phyloP scores from a whole-genome alignment of 2,329 filamentous ascomycete species.

The Aureobasidium sp. region DNA sequence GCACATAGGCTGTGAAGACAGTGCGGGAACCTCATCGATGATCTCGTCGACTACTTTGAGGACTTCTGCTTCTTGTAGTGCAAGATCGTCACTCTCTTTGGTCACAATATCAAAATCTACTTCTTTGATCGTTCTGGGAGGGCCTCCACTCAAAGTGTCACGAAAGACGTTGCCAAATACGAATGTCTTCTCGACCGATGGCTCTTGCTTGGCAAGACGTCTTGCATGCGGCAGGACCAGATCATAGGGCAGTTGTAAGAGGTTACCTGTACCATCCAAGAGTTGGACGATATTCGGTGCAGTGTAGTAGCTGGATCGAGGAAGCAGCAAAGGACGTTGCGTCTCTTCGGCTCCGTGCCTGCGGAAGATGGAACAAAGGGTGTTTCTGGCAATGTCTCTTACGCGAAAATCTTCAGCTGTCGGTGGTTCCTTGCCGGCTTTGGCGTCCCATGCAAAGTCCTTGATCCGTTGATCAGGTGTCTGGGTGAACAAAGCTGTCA shows the following conservation, averaged over 20 bases:
- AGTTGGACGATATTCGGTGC: slow-evolving; percentile 65
- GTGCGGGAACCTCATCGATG: slow-evolving; percentile 68
- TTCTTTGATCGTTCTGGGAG: slow-evolving; percentile 76
- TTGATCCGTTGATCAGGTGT: slow-evolving; percentile 67
- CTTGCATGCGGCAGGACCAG: slow-evolving; percentile 83
- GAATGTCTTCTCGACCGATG: slow-evolving; percentile 67
- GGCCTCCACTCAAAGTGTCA: slow-evolving; percentile 68
- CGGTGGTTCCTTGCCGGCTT: slow-evolving; percentile 18
- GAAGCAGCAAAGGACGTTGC: slow-evolving; percentile 68
- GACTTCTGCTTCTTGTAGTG: slow-evolving; percentile 86
- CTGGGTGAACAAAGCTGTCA: slow-evolving; percentile 74
- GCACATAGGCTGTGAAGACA: slow-evolving; percentile 65
- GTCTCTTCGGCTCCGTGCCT: slow-evolving; percentile 83
- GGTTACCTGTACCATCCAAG: slow-evolving; percentile 74
- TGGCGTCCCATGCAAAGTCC: slow-evolving; percentile 51
- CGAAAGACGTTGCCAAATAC: slow-evolving; percentile 85
- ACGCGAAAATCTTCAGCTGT: slow-evolving; percentile 23
- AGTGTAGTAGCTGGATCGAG: slow-evolving; percentile 71
- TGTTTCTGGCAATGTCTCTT: slow-evolving; percentile 57
- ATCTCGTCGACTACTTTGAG: slow-evolving; percentile 94
- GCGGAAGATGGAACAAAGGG: slow-evolving; percentile 71
- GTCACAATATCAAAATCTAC: slow-evolving; percentile 97
- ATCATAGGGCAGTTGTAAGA: slow-evolving; percentile 91
- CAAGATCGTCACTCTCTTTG: slow-evolving; percentile 63
- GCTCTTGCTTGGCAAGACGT: slow-evolving; percentile 64